Evolutionary conservation across 2,329 filamentous ascomycete species (phyloP).

Genomic region (Davidsoniella virescens): DNA sequence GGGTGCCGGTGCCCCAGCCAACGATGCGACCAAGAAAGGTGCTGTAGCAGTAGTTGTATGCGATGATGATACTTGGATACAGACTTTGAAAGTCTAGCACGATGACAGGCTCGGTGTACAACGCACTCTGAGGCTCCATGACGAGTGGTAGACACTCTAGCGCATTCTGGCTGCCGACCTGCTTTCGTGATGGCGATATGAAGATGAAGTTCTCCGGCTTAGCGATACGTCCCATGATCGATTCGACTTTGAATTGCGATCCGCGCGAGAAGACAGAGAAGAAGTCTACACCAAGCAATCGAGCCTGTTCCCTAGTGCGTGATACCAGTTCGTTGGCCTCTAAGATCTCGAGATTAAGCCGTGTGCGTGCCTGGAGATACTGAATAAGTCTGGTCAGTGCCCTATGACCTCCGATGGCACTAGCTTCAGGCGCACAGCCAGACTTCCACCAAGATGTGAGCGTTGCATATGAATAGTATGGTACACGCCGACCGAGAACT

Average conservation of each 20-base stretch:
- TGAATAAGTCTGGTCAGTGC: constrained; percentile 52
- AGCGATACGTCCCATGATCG: constrained; percentile 94
- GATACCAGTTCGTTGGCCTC: constrained; percentile 79
- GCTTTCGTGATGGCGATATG: constrained; percentile 75
- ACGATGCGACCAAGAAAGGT: constrained; percentile 79
- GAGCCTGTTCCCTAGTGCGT: constrained; percentile 84
- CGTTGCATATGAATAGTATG: constrained; percentile 66
- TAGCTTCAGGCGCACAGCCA: background rate
- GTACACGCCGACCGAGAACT: constrained; percentile 69
- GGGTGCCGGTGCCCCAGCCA: constrained; percentile 61
- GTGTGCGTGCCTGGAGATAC: constrained; percentile 61
- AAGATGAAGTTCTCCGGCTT: constrained; percentile 92
- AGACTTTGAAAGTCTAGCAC: constrained; percentile 93
- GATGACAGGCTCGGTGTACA: constrained; percentile 77
- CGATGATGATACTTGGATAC: constrained; percentile 97
- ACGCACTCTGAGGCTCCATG: constrained; percentile 92
- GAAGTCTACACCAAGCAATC: constrained; percentile 86
- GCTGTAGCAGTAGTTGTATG: constrained; percentile 98
- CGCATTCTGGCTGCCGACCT: constrained; percentile 87
- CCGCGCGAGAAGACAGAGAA: constrained; percentile 90
- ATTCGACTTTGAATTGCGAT: constrained; percentile 97
- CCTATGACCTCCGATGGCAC: constrained; percentile 1
- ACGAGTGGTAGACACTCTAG: constrained; percentile 87
- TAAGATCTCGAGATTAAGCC: constrained; percentile 76
- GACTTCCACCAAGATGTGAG: constrained; percentile 62